These are phyloP conservation scores for Madurella mycetomatis DNA, from an alignment of 2,329 filamentous ascomycete genomes.

Conservation along the genomic window DNA sequence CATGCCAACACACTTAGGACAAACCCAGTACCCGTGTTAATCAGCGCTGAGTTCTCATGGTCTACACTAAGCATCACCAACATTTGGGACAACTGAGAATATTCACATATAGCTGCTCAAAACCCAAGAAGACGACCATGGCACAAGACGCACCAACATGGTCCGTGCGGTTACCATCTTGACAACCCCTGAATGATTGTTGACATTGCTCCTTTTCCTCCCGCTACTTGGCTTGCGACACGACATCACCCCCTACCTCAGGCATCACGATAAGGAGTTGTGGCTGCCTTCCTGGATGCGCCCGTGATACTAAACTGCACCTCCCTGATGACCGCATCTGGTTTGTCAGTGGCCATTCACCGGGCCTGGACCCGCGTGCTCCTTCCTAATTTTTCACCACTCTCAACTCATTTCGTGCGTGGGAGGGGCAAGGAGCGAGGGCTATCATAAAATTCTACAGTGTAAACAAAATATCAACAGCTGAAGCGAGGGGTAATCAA, in stretches of 20 bases:
- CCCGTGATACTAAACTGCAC: background rate
- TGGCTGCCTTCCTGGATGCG: background rate
- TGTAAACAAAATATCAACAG: no score
- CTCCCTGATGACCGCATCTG: background rate
- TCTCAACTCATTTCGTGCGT: no score
- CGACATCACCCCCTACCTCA: background rate
- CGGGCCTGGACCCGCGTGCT: background rate
- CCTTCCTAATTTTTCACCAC: background rate
- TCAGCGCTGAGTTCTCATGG: no score
- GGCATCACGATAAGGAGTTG: background rate
- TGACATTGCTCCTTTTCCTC: background rate
- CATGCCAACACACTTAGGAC: no score
- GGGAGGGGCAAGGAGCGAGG: no score
- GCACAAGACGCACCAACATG: background rate
- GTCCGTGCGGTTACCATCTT: background rate
- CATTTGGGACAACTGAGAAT: no score
- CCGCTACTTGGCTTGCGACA: background rate
- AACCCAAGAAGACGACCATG: background rate
- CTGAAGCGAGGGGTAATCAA: background rate
- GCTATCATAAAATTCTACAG: no score
- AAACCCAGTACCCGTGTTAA: no score
- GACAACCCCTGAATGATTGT: background rate
- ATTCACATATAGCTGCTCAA: no score
- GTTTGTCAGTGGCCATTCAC: background rate
- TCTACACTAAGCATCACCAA: no score